Conservation (phyloP, 148 eudicot species). For the Arctostaphylos glauca region DNA sequence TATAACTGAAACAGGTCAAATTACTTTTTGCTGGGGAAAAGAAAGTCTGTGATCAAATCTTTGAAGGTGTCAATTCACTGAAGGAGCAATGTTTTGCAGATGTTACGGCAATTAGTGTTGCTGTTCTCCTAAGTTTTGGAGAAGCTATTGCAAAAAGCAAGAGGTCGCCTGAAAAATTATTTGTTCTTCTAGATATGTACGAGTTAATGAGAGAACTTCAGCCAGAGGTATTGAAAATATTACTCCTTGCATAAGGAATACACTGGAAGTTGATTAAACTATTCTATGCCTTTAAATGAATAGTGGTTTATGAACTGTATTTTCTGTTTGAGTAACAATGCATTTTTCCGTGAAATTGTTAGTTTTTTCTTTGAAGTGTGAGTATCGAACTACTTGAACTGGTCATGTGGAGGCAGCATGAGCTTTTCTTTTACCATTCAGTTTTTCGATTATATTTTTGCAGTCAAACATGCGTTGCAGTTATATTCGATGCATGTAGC, state of each 20-base stretch:
- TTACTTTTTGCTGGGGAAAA: constrained; percentile 75
- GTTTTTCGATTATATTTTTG: neutral
- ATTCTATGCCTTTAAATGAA: neutral
- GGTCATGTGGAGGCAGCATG: neutral
- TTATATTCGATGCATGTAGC: neutral
- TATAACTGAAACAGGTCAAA: constrained; percentile 57
- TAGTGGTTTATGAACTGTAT: neutral
- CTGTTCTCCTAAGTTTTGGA: constrained; percentile 85
- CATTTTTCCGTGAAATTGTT: neutral
- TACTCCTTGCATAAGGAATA: neutral
- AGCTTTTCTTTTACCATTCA: neutral
- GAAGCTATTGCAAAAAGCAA: constrained; percentile 94
- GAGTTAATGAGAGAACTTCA: constrained; percentile 94
- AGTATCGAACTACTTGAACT: neutral
- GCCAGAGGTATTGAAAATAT: constrained; percentile 58
- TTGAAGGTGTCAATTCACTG: constrained; percentile 50
- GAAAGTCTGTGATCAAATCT: constrained; percentile 76
- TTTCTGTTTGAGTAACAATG: neutral
- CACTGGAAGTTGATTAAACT: constrained; percentile 7
- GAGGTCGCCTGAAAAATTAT: constrained; percentile 91
- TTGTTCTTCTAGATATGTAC: constrained; percentile 95
- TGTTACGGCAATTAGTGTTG: constrained; percentile 57
- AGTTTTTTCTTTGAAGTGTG: neutral
- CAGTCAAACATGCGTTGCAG: neutral
- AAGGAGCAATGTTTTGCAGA: constrained; percentile 78